Evolutionary conservation across 139 green algal genomes (phyloP).

Genomic region (Eudorina sp.): DNA sequence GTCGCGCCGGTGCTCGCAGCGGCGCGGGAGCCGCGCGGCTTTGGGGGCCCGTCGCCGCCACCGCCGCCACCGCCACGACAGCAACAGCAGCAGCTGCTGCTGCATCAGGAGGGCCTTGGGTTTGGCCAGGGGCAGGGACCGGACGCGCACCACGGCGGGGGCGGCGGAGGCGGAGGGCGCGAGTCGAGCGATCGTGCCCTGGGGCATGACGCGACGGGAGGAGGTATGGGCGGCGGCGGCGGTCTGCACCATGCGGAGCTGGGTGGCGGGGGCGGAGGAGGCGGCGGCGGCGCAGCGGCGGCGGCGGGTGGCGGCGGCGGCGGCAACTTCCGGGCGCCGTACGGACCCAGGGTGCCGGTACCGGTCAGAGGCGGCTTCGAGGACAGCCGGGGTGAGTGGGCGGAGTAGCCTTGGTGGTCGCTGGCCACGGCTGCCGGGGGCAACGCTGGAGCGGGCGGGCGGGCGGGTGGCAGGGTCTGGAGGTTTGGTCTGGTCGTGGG

Average conservation of each 20-base stretch:
- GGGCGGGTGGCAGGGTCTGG: too few species aligned
- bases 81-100: too few species aligned
- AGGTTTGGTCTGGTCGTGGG: too few species aligned
- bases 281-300: neutral
- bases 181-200: neutral
- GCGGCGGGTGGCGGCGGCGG: neutral
- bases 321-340: neutral
- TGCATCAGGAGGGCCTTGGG: neutral
- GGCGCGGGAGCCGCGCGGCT: neutral
- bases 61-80: neutral
- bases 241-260: neutral
- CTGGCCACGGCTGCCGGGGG: too few species aligned
- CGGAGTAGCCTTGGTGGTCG: too few species aligned
- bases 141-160: neutral
- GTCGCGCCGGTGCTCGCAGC: neutral
- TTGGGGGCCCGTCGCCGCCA: neutral
- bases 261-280: neutral
- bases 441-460: too few species aligned
- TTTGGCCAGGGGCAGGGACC: neutral
- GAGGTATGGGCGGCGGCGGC: neutral
- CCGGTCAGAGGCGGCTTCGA: neutral
- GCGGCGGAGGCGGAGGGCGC: too few species aligned
- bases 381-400: neutral
- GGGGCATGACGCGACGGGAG: neutral
- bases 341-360: slow-evolving; percentile 3